Conservation (phyloP, 2,329 filamentous ascomycete genomes). For the Mycogone perniciosa region DNA sequence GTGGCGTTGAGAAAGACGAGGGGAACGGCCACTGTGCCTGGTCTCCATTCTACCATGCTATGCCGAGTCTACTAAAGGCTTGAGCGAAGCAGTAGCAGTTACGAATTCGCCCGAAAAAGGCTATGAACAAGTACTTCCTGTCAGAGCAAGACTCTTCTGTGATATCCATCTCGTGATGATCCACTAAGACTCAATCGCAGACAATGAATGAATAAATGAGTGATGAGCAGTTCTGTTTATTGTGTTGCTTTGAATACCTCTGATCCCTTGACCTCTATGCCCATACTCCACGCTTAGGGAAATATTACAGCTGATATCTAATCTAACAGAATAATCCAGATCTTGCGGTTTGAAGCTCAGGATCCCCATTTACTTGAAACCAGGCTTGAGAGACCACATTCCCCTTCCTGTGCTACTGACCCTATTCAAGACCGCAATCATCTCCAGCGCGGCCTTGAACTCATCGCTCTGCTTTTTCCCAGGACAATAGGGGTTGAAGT, state of each 20-base stretch:
- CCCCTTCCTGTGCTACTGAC: slow-evolving; percentile 45
- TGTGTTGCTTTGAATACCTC: background rate
- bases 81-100: slow-evolving; percentile 33
- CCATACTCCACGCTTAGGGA: background rate
- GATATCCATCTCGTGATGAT: slow-evolving; percentile 5
- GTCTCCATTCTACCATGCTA: slow-evolving; percentile 52
- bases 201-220: background rate
- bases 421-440: slow-evolving; percentile 66
- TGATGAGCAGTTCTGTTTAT: background rate
- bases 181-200: background rate
- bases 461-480: slow-evolving; percentile 61
- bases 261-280: background rate
- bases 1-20: slow-evolving; percentile 66
- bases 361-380: slow-evolving; percentile 18
- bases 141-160: slow-evolving; percentile 16
- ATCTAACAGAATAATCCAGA: background rate
- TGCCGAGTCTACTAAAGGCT: slow-evolving; percentile 29
- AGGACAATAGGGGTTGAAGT: slow-evolving; percentile 74
- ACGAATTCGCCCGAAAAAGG: slow-evolving; percentile 39
- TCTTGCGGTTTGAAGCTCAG: background rate
- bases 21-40: slow-evolving; percentile 63
- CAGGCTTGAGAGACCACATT: slow-evolving; percentile 46
- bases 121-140: slow-evolving; percentile 33
- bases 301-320: background rate
- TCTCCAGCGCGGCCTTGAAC: slow-evolving; percentile 75